Conservation (phyloP, 2,329 filamentous ascomycete genomes). For the Aspergillus sp. region DNA sequence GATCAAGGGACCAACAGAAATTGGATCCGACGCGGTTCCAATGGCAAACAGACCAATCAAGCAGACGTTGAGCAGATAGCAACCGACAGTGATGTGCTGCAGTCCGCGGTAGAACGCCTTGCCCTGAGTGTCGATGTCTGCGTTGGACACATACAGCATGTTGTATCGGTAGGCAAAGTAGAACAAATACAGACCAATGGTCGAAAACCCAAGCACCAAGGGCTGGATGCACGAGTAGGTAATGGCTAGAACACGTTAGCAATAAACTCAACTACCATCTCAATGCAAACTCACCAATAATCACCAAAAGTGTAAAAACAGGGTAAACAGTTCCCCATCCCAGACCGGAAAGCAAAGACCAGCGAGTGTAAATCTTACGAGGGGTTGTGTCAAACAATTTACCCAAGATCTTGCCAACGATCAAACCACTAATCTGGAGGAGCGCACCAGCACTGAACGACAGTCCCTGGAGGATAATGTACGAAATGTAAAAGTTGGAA, state of each 20-base stretch:
- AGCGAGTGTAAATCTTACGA: constrained; percentile 72
- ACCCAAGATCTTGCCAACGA: constrained; percentile 70
- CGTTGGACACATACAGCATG: constrained; percentile 78
- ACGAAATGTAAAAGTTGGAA: constrained; percentile 92
- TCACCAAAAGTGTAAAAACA: constrained; percentile 73
- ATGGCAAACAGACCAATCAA: constrained; percentile 81
- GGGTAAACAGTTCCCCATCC: constrained; percentile 83
- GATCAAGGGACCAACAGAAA: constrained; percentile 63
- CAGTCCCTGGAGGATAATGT: constrained; percentile 89
- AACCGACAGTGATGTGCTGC: constrained; percentile 76
- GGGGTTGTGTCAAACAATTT: constrained; percentile 73
- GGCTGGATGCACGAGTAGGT: constrained; percentile 85
- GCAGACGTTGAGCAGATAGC: constrained; percentile 79
- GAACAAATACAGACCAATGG: constrained; percentile 72
- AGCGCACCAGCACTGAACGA: constrained; percentile 70
- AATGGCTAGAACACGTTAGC: constrained; percentile 53
- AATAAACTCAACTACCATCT: neutral
- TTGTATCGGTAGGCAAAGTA: constrained; percentile 90
- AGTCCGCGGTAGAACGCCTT: constrained; percentile 82
- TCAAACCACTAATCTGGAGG: constrained; percentile 67
- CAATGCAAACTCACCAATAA: constrained; percentile 59
- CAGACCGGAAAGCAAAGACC: constrained; percentile 67
- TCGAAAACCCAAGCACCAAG: constrained; percentile 75
- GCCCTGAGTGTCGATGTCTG: constrained; percentile 79
- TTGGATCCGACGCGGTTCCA: constrained; percentile 56